A percentile compares a stretch with the other conserved stretches of the same genome.
These are phyloP conservation scores for Arachis monticola DNA, from an alignment of 331 rosid species.

Conservation along the genomic window DNA sequence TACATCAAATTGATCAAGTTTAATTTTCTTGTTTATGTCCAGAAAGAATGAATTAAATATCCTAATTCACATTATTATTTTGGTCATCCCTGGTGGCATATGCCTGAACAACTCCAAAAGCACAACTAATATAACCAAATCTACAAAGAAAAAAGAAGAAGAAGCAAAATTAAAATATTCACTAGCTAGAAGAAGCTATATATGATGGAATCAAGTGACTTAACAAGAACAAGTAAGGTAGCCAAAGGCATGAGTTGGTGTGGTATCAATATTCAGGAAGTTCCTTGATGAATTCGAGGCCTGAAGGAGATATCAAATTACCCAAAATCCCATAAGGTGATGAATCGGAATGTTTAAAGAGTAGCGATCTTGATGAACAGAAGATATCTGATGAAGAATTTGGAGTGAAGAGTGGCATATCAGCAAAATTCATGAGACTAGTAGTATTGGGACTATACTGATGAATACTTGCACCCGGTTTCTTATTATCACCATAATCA, in stretches of 20 bases:
- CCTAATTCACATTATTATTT: not conserved
- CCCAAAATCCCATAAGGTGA: conserved; percentile 46
- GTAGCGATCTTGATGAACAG: conserved; percentile 42
- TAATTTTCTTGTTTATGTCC: conserved; percentile 31
- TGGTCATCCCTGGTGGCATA: not conserved
- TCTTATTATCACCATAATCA: conserved; percentile 31
- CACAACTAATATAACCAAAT: conserved; percentile 22
- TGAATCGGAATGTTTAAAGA: conserved; percentile 49
- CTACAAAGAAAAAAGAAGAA: conserved; percentile 24
- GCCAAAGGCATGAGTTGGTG: not conserved
- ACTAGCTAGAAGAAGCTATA: too few species aligned
- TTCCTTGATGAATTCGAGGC: conserved; percentile 65
- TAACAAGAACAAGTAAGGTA: not conserved
- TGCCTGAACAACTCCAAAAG: conserved; percentile 6
- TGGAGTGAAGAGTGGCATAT: conserved; percentile 74
- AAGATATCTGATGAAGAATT: conserved; percentile 50
- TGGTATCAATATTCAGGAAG: conserved; percentile 59
- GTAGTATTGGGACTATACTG: not conserved
- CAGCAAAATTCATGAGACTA: conserved; percentile 31
- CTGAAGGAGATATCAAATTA: conserved; percentile 67
- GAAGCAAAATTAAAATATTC: not conserved
- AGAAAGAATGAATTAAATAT: conserved; percentile 46
- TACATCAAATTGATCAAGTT: conserved; percentile 8
- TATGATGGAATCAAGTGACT: not conserved
- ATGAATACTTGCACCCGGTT: conserved; percentile 3